phyloP scores from a whole-genome alignment of 208 protist genomes.

The Spongospora subterranea region DNA sequence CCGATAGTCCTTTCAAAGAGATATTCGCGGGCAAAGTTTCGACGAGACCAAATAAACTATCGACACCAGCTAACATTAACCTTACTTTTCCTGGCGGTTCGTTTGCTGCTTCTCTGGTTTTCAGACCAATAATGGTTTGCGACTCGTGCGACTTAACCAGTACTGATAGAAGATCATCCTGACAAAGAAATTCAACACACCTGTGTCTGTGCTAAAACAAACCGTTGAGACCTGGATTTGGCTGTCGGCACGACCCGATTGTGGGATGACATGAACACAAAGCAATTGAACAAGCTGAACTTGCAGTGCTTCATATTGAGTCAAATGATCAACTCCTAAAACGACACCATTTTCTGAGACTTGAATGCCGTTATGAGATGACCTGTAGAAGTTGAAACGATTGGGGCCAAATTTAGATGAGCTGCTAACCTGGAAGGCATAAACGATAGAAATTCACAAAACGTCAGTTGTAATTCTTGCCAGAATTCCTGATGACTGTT shows the following conservation, averaged over 20 bases:
- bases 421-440: neutral
- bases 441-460: neutral
- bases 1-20: neutral
- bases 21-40: neutral
- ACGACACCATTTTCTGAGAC: neutral
- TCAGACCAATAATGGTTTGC: neutral
- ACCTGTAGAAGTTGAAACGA: neutral
- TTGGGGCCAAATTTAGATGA: neutral
- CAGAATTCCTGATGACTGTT: neutral
- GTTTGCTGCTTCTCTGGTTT: neutral
- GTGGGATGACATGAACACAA: neutral
- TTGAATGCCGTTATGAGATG: neutral
- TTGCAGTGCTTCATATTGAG: conserved; percentile 26
- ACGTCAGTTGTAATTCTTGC: neutral
- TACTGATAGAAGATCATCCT: neutral
- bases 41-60: neutral
- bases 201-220: neutral
- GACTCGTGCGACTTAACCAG: neutral
- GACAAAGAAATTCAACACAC: too few species aligned
- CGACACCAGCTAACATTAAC: neutral
- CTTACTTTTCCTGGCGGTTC: conserved; percentile 15
- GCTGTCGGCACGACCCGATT: neutral
- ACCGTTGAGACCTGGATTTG: neutral
- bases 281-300: neutral
- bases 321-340: neutral